Evolutionary conservation across 2,329 filamentous ascomycete species (phyloP).

Genomic region (Ophiostoma angusticollis): DNA sequence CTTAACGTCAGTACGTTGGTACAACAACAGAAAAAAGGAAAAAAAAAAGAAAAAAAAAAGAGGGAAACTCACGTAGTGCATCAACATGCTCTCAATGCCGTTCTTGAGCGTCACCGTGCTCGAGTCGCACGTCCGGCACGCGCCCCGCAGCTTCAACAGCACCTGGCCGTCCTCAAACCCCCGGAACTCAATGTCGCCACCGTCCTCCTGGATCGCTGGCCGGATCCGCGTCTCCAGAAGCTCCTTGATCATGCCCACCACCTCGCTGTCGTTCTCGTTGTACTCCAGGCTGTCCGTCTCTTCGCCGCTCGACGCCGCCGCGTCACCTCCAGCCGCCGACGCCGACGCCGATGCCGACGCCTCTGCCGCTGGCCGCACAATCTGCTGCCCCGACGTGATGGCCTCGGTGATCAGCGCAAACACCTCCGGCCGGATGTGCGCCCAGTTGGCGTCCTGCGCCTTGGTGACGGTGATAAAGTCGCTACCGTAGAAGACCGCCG

Average conservation of each 20-base stretch:
- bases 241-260: constrained; percentile 98
- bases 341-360: constrained; percentile 18
- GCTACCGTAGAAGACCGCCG: constrained; percentile 80
- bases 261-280: constrained; percentile 83
- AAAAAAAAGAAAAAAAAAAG: neutral
- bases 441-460: constrained; percentile 76
- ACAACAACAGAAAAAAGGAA: neutral
- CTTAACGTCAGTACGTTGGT: neutral
- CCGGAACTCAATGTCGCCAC: constrained; percentile 90
- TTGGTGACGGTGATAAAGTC: constrained; percentile 98
- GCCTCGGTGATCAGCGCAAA: constrained; percentile 92
- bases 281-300: constrained; percentile 60
- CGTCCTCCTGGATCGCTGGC: constrained; percentile 93
- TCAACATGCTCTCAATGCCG: constrained; percentile 96
- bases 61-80: constrained; percentile 65
- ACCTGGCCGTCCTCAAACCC: constrained; percentile 82
- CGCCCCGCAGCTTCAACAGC: constrained; percentile 75
- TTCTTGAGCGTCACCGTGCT: constrained; percentile 96
- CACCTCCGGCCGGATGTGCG: constrained; percentile 86
- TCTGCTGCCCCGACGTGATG: constrained; percentile 67
- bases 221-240: constrained; percentile 87
- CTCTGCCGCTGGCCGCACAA: constrained; percentile 54
- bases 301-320: constrained; percentile 29
- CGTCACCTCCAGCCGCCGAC: neutral
- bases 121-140: constrained; percentile 90